A percentile compares a stretch with the other conserved stretches of the same genome.
Conservation (phyloP, 2,329 filamentous ascomycete species). For the Diplodia scrobiculata region DNA sequence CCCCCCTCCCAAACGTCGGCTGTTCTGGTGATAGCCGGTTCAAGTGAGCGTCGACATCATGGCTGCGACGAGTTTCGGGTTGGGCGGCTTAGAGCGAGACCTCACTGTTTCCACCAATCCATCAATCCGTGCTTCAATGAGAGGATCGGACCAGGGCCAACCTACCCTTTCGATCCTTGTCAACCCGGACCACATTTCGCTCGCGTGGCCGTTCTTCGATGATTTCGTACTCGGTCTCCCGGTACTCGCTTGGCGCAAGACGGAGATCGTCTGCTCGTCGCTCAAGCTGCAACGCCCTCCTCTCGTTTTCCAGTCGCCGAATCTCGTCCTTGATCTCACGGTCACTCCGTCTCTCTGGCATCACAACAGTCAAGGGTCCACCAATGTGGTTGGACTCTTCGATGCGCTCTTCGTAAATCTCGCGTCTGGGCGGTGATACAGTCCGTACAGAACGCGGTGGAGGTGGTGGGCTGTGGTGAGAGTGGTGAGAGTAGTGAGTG, state of each 20-base stretch:
- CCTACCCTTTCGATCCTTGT: slow-evolving; percentile 95
- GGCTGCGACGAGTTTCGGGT: slow-evolving; percentile 49
- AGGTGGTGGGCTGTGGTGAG: slow-evolving; percentile 24
- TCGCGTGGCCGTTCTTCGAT: slow-evolving; percentile 59
- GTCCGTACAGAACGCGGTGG: slow-evolving; percentile 36
- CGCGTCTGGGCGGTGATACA: slow-evolving; percentile 38
- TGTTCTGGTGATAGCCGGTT: slow-evolving; percentile 3
- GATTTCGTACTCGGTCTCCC: slow-evolving; percentile 61
- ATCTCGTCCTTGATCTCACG: slow-evolving; percentile 74
- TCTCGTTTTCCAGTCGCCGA: slow-evolving; percentile 68
- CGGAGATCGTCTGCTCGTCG: slow-evolving; percentile 46
- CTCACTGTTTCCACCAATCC: slow-evolving; percentile 41
- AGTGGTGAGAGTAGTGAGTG: slow-evolving; percentile 22
- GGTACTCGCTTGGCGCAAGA: slow-evolving; percentile 31
- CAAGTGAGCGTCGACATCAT: slow-evolving; percentile 50
- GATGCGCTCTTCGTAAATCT: slow-evolving; percentile 44
- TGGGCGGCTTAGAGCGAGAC: slow-evolving; percentile 39
- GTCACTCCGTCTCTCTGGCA: slow-evolving; percentile 56
- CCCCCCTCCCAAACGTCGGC: background rate
- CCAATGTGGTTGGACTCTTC: slow-evolving; percentile 53
- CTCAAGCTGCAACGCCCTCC: slow-evolving; percentile 60
- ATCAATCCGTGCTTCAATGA: slow-evolving; percentile 47
- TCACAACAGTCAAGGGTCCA: slow-evolving; percentile 53
- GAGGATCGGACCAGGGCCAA: slow-evolving; percentile 80
- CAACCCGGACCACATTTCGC: slow-evolving; percentile 66